Percentiles rank a stretch among this genome's conserved stretches.
Conservation (phyloP, 257 asterid genomes). For the Henckelia pumila region DNA sequence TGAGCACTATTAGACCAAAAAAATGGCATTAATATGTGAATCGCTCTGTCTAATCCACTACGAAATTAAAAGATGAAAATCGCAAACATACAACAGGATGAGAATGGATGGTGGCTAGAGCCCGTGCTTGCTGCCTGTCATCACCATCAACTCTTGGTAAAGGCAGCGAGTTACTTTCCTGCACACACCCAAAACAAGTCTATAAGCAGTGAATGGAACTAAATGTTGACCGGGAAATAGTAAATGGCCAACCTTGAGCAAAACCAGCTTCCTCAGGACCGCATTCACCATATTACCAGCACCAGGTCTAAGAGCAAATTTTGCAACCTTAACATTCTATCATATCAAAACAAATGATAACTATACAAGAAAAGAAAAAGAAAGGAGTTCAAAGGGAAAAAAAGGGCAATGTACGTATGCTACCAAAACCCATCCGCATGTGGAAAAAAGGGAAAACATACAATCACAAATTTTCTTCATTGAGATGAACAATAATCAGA, state of each 20-base stretch:
- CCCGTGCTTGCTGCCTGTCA: constrained; percentile 89
- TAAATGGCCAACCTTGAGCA: constrained; percentile 58
- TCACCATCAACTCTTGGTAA: constrained; percentile 72
- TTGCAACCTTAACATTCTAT: constrained; percentile 93
- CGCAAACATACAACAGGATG: constrained; percentile 83
- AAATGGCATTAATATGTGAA: neutral
- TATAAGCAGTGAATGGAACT: constrained; percentile 23
- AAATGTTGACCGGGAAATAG: constrained; percentile 16
- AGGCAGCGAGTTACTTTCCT: constrained; percentile 78
- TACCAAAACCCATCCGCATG: neutral
- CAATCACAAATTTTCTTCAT: constrained; percentile 4
- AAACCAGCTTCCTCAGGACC: constrained; percentile 73
- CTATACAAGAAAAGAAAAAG: constrained; percentile 21
- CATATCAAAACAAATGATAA: constrained; percentile 21
- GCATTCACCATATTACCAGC: constrained; percentile 96
- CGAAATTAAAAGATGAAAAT: constrained; percentile 14
- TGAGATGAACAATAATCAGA: neutral
- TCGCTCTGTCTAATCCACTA: neutral
- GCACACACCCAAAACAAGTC: constrained; percentile 28
- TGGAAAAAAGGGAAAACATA: neutral
- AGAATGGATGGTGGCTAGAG: constrained; percentile 80
- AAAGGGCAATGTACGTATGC: too few relatives aligned
- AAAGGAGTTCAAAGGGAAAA: too few relatives aligned
- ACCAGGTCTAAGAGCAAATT: constrained; percentile 85
- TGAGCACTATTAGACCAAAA: neutral